Evolutionary conservation across 495 filamentous ascomycete genomes (phyloP).

Genomic region (Xylaria bambusicola): DNA sequence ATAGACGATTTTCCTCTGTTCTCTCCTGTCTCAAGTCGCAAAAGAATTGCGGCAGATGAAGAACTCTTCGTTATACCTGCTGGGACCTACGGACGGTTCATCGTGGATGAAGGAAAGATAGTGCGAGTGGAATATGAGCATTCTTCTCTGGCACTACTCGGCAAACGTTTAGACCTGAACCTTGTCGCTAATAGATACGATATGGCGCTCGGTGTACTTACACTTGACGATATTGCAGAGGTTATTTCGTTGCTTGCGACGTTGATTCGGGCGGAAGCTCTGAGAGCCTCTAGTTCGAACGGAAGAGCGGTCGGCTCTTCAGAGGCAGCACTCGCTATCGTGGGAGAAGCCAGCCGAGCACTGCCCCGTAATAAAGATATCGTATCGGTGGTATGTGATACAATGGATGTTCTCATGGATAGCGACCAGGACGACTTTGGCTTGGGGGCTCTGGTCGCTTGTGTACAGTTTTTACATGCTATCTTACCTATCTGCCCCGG

Average conservation of each 20-base stretch:
- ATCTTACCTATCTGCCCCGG: slow-evolving; percentile 71
- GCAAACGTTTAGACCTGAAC: slow-evolving; percentile 66
- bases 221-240: slow-evolving; percentile 41
- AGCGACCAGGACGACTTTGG: slow-evolving; percentile 53
- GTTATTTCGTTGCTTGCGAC: slow-evolving; percentile 44
- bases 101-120: slow-evolving; percentile 60
- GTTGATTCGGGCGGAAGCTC: slow-evolving; percentile 39
- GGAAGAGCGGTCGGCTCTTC: slow-evolving; percentile 24
- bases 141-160: slow-evolving; percentile 75
- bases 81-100: slow-evolving; percentile 69
- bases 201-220: slow-evolving; percentile 36
- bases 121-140: slow-evolving; percentile 67
- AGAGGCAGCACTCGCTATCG: slow-evolving; percentile 48
- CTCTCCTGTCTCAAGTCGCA: slow-evolving; percentile 32
- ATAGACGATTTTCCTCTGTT: slow-evolving; percentile 57
- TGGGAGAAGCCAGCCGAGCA: slow-evolving; percentile 74
- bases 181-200: slow-evolving; percentile 41
- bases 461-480: slow-evolving; percentile 74
- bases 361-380: slow-evolving; percentile 75
- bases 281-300: slow-evolving; percentile 28
- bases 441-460: slow-evolving; percentile 68
- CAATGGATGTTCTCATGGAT: slow-evolving; percentile 74
- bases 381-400: slow-evolving; percentile 75
- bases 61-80: slow-evolving; percentile 56
- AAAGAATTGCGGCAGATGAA: slow-evolving; percentile 31